phyloP scores from a whole-genome alignment of 73 alveolate genomes.

The Effrenium voratum region DNA sequence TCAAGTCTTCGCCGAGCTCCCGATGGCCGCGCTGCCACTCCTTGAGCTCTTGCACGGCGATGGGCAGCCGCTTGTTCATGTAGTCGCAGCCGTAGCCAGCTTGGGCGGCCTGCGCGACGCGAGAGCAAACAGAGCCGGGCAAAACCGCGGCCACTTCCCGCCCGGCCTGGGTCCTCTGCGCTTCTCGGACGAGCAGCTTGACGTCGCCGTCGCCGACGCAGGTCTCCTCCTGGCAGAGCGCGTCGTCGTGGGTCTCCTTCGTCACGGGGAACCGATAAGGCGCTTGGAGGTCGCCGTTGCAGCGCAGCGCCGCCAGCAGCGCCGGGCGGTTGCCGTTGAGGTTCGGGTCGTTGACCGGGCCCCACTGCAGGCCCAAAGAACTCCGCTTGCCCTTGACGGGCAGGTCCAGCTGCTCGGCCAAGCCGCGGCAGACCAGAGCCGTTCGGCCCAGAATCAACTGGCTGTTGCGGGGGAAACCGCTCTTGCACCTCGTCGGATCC shows the following conservation, averaged over 20 bases:
- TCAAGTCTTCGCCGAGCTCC: not conserved
- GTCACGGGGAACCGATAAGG: slow-evolving; percentile 31
- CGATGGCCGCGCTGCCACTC: slow-evolving; percentile 11
- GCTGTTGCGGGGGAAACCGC: not conserved
- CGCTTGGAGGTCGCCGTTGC: slow-evolving; percentile 20
- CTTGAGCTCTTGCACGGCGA: slow-evolving; percentile 3
- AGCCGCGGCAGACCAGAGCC: not conserved
- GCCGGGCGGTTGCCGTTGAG: slow-evolving; percentile 37
- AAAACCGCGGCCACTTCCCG: too few relatives aligned
- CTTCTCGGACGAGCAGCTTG: not conserved
- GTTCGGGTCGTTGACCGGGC: slow-evolving; percentile 24
- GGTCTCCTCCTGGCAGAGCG: not conserved
- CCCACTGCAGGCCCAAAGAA: not conserved
- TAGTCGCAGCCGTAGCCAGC: slow-evolving; percentile 39
- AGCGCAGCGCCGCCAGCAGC: not conserved
- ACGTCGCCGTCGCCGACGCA: not conserved
- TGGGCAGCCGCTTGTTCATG: not conserved
- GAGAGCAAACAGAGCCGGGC: too few relatives aligned
- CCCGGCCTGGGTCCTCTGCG: not conserved
- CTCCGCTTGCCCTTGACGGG: slow-evolving; percentile 33
- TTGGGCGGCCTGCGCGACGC: too few relatives aligned
- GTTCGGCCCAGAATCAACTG: not conserved
- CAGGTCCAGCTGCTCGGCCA: not conserved
- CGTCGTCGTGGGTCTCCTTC: slow-evolving; percentile 1
- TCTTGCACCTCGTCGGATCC: slow-evolving; percentile 23